Evolutionary conservation across 495 filamentous ascomycete genomes (phyloP).

Genomic region (Hyaloscypha finlandica): DNA sequence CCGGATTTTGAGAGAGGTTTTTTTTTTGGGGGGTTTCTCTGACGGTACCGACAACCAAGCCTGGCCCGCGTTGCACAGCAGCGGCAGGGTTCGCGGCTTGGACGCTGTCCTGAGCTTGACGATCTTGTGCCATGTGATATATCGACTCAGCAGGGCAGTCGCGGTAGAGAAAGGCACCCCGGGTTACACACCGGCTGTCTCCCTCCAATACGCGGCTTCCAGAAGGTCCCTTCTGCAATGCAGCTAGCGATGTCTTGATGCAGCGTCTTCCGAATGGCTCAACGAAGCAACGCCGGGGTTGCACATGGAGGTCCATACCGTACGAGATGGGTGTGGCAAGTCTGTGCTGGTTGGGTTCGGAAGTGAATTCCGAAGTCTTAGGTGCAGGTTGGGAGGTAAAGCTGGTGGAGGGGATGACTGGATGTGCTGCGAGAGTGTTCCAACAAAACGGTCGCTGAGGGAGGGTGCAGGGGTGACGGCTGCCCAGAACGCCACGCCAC

Average conservation of each 20-base stretch:
- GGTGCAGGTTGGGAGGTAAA: background rate
- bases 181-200: slow-evolving; percentile 13
- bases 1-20: too few species aligned
- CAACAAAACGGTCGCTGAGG: slow-evolving; percentile 4
- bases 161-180: slow-evolving; percentile 8
- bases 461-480: background rate
- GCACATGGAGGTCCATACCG: background rate
- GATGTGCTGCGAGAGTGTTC: background rate
- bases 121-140: slow-evolving; percentile 28
- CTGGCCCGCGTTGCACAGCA: slow-evolving; percentile 18
- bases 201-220: background rate
- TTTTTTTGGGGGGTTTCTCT: background rate
- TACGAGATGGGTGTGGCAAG: slow-evolving; percentile 3
- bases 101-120: slow-evolving; percentile 11
- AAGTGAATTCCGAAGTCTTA: background rate
- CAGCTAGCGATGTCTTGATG: background rate
- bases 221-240: background rate
- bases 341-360: background rate
- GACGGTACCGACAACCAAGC: slow-evolving; percentile 3
- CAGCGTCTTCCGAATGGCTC: slow-evolving; percentile 1
- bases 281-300: background rate
- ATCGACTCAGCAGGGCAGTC: slow-evolving; percentile 6
- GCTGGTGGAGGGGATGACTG: background rate
- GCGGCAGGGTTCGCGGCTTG: slow-evolving; percentile 17
- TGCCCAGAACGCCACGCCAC: background rate